phyloP scores from a whole-genome alignment of 176 grass and related monocot species.

The Carex pumila region DNA sequence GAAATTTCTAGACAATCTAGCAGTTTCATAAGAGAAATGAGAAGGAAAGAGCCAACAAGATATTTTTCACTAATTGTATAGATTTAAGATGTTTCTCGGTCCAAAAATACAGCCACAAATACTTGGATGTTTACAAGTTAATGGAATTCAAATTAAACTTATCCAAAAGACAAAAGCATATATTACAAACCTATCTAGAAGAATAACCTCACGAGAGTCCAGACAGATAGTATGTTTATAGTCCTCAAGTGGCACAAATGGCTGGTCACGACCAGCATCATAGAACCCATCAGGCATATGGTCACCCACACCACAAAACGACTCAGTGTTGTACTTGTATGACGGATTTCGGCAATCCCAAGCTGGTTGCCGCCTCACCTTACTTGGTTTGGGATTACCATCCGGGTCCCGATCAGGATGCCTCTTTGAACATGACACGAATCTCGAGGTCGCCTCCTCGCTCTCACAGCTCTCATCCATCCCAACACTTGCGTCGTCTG shows the following conservation, averaged over 20 bases:
- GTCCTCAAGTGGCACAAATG: slow-evolving; percentile 76
- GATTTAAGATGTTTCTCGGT: background rate
- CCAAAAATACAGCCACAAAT: background rate
- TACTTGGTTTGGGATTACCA: slow-evolving; percentile 83
- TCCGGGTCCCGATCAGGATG: slow-evolving; percentile 84
- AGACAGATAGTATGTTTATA: slow-evolving; percentile 51
- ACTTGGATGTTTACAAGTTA: background rate
- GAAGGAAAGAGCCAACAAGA: background rate
- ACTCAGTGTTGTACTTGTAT: slow-evolving; percentile 78
- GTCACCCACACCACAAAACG: slow-evolving; percentile 83
- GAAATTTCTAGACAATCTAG: background rate
- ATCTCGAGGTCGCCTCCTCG: slow-evolving; percentile 31
- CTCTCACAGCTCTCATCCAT: slow-evolving; percentile 22
- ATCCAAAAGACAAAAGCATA: background rate
- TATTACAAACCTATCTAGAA: slow-evolving; percentile 74
- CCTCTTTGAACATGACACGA: slow-evolving; percentile 67
- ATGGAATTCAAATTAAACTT: slow-evolving; percentile 11
- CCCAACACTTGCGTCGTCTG: slow-evolving; percentile 40
- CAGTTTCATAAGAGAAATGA: background rate
- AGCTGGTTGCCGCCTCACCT: slow-evolving; percentile 59
- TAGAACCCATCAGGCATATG: slow-evolving; percentile 95
- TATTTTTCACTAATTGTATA: background rate
- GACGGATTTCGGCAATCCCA: slow-evolving; percentile 58
- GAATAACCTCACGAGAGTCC: slow-evolving; percentile 91
- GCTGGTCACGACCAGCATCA: slow-evolving; percentile 83